Base-by-base conservation (phyloP, 805 yeast species). In the Starmerella scarabaei region DNA sequence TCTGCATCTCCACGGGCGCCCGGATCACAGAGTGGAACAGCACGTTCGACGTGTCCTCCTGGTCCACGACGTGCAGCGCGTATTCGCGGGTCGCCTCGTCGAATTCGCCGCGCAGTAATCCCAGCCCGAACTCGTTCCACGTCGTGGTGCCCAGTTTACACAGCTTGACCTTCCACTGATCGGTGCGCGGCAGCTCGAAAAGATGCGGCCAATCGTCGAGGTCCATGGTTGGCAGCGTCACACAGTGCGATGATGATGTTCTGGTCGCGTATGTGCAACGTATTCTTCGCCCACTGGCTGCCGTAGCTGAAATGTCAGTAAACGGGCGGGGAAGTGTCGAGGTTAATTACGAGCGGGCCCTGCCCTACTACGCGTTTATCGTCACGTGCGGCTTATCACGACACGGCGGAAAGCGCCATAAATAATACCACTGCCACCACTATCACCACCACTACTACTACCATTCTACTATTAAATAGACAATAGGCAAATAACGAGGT, bases 111-210 rank as follows among this genome's bases (percentile, higher is more conserved):
- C 71, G 68, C 53, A 94, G 84, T 55, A 72, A 79, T 0, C 98
- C 97, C 0, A 96, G 85, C 16, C 96, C 97, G 35, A 79, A 73
- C 55, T 88, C 97, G 30, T 74, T 65, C 98, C 98, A 88, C 51
- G 73, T 78, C 36, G 79, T 86, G 21, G 80, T 79, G 30, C 74
- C 76, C 24, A 91, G 65, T 14, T 81, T 68, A 55, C 88, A 91
- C n/a, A 91, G 88, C 55, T 86, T 88, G 36, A 88, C 98, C 48
- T 96, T 65, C 54, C 85, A 72, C 11, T 85, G 81, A 8, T 19
- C 24, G 21, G 65, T 44, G 24, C 59, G 53, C 5, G 67, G 64
- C 9, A 55, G 46, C 26, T 51, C 73, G 73, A 33, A 65, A 57
- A 38, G 64, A 17, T 37, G 48, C 7, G 38, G 43, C 38, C 37